Percentiles rank a stretch among this genome's conserved stretches.
phyloP scores from a whole-genome alignment of 305 asterid genomes.

The Withania somnifera region DNA sequence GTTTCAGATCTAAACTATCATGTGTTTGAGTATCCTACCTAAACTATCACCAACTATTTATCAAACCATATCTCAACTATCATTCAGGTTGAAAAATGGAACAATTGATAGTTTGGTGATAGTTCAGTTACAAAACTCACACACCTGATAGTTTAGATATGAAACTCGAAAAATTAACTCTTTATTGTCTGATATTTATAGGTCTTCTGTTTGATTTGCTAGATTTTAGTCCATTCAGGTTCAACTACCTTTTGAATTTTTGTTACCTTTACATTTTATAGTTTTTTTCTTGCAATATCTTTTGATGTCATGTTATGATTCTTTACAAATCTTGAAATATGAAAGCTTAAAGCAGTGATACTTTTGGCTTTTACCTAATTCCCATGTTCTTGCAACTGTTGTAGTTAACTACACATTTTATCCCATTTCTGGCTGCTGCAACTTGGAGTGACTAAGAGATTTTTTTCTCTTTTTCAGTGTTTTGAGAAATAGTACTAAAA shows the following conservation, averaged over 20 bases:
- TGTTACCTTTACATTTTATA: background rate
- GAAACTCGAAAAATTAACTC: no score
- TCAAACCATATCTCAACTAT: no score
- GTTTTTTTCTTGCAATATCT: background rate
- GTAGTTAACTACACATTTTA: background rate
- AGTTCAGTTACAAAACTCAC: no score
- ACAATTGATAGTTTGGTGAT: no score
- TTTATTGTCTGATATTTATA: no score
- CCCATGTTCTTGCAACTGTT: background rate
- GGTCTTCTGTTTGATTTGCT: background rate
- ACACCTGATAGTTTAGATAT: no score
- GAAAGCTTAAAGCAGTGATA: background rate
- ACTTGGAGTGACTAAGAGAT: background rate
- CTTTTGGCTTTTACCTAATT: background rate
- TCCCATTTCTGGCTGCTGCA: background rate
- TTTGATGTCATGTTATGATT: background rate
- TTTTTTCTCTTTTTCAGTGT: background rate
- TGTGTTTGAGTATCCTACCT: no score
- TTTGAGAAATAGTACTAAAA: background rate
- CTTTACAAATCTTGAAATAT: background rate
- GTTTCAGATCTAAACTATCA: no score
- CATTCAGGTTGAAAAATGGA: no score
- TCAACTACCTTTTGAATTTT: background rate
- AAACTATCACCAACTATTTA: no score
- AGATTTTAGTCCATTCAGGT: background rate